These are phyloP conservation scores for Lactarius evosmus DNA, from an alignment of 768 basidiomycete genomes.

Conservation along the genomic window DNA sequence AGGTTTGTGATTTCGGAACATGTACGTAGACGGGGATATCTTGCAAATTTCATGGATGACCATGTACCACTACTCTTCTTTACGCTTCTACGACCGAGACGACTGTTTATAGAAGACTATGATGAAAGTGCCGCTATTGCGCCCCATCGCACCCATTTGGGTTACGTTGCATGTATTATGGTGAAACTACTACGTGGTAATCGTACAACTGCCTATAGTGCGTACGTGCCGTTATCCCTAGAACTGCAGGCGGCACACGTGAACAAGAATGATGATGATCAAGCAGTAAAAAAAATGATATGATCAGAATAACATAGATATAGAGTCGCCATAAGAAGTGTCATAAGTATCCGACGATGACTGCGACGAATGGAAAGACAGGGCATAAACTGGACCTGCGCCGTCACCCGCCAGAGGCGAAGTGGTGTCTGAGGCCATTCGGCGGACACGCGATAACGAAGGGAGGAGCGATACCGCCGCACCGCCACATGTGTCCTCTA, in stretches of 20 bases:
- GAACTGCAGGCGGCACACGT: slow-evolving; percentile 6
- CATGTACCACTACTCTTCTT: neutral
- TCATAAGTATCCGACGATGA: slow-evolving; percentile 18
- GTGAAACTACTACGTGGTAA: slow-evolving; percentile 10
- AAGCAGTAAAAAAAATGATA: slow-evolving; percentile 5
- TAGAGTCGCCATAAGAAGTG: slow-evolving; percentile 16
- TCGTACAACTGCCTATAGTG: slow-evolving; percentile 21
- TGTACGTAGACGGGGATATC: neutral
- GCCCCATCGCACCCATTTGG: neutral
- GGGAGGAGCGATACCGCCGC: slow-evolving; percentile 1
- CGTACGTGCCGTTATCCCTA: slow-evolving; percentile 5
- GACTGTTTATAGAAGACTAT: neutral
- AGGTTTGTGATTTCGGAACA: slow-evolving; percentile 12
- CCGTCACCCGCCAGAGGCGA: slow-evolving; percentile 12
- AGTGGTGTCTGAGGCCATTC: slow-evolving; percentile 2
- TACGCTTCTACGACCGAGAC: neutral
- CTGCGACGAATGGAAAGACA: slow-evolving; percentile 17
- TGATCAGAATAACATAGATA: slow-evolving; percentile 23
- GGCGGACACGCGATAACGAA: slow-evolving; percentile 23
- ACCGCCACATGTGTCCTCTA: slow-evolving; percentile 17
- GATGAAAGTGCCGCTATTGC: neutral
- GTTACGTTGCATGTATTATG: slow-evolving; percentile 13
- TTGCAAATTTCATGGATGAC: too few relatives aligned
- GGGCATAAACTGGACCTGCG: slow-evolving; percentile 1
- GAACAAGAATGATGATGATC: slow-evolving; percentile 19